Base-by-base conservation (phyloP, 192 early-diverging fungal genomes). In the Coemansia sp. region DNA sequence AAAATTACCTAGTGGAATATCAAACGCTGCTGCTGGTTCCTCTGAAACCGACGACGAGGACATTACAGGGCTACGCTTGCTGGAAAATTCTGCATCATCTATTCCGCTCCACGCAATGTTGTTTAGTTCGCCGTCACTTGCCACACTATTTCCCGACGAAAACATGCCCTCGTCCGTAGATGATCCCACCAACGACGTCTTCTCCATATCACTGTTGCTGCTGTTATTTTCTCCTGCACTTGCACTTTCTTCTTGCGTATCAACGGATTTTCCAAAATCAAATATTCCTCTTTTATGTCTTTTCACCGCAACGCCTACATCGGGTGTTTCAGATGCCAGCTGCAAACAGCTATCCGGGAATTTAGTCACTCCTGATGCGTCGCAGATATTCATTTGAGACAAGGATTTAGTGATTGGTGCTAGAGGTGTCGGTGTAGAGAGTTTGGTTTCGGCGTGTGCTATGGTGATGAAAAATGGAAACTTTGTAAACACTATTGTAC, bases 391-490 rank as follows among this genome's bases (percentile, higher is more conserved):
- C 68, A 80, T 48, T 0, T 51, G 22, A 0, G 35, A 22, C 8
- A 79, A 41, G 4, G 54, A 36, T 34, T 74, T 64, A 41, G 78
- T 75, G 3, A 71, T 38, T 34, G 78, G 73, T 32, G 70, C 63
- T 12, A 69, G 52, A 11, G 70, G 56, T 0, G 59, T 11, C 1
- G 64, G 54, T 5, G 28, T 37, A n/a, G 20, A 32, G 17, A 56
- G 61, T 52, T 69, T 74, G 28, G 51, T 62, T 18, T 22, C 12
- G 4, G 63, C 37, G 41, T 17, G 33, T 12, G 36, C 59, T 48
- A 73, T 37, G 1, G 61, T 64, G 32, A 79, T 18, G 38, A 35
- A 57, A 53, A 79, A 74, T 1, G 77, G 77, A 0, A 68, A 22
- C 14, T 68, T 64, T 8, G 68, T 15, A 20, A 70, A 43, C 1